These are phyloP conservation scores for Grosmannia clavigera DNA, from an alignment of 2,329 filamentous ascomycete species.

Conservation along the genomic window DNA sequence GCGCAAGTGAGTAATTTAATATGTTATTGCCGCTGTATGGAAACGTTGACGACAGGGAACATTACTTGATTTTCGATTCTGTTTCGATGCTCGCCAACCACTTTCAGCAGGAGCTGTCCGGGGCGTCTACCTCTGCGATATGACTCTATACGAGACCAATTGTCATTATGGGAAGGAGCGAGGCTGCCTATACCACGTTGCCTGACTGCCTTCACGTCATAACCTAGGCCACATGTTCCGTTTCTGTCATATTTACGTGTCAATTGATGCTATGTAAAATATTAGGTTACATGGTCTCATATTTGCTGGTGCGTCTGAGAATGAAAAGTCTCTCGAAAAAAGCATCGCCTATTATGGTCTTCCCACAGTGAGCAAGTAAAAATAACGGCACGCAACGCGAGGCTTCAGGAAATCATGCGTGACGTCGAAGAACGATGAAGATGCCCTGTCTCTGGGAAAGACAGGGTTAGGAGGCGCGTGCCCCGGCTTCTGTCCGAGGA, in stretches of 20 bases:
- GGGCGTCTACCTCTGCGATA: neutral
- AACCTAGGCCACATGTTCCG: neutral
- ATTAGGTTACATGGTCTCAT: neutral
- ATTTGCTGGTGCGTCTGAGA: neutral
- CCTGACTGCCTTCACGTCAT: neutral
- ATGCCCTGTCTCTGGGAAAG: neutral
- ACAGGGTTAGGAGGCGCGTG: neutral
- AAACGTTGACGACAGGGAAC: neutral
- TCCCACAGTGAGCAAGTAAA: neutral
- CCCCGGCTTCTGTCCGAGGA: neutral
- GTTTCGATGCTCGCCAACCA: neutral
- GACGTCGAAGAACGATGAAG: neutral
- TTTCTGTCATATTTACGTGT: neutral
- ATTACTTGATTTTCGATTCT: neutral
- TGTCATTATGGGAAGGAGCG: neutral
- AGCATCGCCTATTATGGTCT: neutral
- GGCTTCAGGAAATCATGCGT: neutral
- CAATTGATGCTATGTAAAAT: slow-evolving; percentile 2
- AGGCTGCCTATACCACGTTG: neutral
- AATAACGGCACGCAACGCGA: neutral
- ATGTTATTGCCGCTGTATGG: neutral
- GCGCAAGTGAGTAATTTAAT: neutral
- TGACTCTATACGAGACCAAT: too few relatives aligned
- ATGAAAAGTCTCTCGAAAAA: neutral
- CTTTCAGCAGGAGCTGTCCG: neutral